Evolutionary conservation across 768 basidiomycete species (phyloP), one percentile per base, ranked within the genome.

Genomic region (Hypholoma sublateritium): DNA sequence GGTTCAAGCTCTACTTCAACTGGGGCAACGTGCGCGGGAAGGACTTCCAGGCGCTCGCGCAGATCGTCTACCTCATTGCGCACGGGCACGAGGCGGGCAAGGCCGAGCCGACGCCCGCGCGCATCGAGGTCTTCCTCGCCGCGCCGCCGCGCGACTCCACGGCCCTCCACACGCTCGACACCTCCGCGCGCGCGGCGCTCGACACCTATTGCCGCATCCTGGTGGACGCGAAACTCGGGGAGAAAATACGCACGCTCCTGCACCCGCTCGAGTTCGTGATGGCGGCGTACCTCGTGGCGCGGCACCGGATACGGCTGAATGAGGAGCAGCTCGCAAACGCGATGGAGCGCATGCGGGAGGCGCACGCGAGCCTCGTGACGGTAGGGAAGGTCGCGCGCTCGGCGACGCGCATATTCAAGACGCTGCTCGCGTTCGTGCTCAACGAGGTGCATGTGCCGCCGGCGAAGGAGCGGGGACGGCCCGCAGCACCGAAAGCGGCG

Each of bases 41-140:
- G 28, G 80, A 80, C 50, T 83, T 81, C 51, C 78, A 77, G 54
- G 75, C 73, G 43, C 66, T 80, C 1, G 72, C 75, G 19, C 77
- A 76, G 32, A 69, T 74, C 11, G 66, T 71, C 14, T 62, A 65
- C 46, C 63, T 73, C 32, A 61, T 69, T 36, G 53, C 50, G 9
- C 51, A 65, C 19, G 62, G 62, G 4, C 22, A 50, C 14, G 58
- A 59, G 13, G 49, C 53, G 8, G 63, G 57, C 9, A 62, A 61
- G 21, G 41, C 59, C 5, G 65, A 68, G 21, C 64, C 67, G 6
- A 65, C 61, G 5, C 43, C 65, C 0, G 19, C 24, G 13, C 65
- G 66, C 8, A 58, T 74, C 25, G 69, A 70, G 39, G 56, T 58
- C 1, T 72, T 70, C 47, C 61, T 74, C 1, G 49, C 45, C 17